Percentiles rank a stretch among this genome's conserved stretches.
Evolutionary conservation across 2,329 filamentous ascomycete genomes (phyloP).

Genomic region (Cladosporium halotolerans): DNA sequence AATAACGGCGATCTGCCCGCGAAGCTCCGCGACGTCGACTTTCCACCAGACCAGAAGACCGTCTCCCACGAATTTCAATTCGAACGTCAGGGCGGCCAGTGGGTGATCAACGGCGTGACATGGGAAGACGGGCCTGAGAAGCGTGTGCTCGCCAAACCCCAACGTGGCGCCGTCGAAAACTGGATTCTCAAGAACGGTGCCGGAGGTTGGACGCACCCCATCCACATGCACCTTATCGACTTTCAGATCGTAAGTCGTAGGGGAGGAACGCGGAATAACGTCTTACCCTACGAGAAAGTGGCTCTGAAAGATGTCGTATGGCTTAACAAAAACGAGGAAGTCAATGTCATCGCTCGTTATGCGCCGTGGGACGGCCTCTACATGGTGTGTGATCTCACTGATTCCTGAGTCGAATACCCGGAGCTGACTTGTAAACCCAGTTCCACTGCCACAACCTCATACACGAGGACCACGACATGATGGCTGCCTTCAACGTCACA

Average conservation of each 20-base stretch:
- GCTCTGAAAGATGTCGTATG: slow-evolving; percentile 56
- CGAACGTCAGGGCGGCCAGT: slow-evolving; percentile 38
- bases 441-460: slow-evolving; percentile 41
- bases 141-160: slow-evolving; percentile 30
- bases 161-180: slow-evolving; percentile 31
- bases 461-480: slow-evolving; percentile 41
- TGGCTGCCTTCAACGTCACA: slow-evolving; percentile 40
- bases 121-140: slow-evolving; percentile 29
- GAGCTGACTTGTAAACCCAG: neutral
- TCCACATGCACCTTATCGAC: slow-evolving; percentile 55
- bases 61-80: slow-evolving; percentile 44
- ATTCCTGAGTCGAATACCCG: neutral
- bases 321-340: slow-evolving; percentile 46
- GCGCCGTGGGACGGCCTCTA: slow-evolving; percentile 49
- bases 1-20: slow-evolving; percentile 35
- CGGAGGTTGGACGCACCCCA: slow-evolving; percentile 48
- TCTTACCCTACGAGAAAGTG: slow-evolving; percentile 48
- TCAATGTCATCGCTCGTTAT: slow-evolving; percentile 47
- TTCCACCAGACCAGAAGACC: slow-evolving; percentile 29
- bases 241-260: slow-evolving; percentile 49
- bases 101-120: slow-evolving; percentile 46
- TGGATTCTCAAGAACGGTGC: slow-evolving; percentile 38
- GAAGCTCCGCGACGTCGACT: slow-evolving; percentile 23
- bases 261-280: slow-evolving; percentile 36
- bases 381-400: slow-evolving; percentile 15